Percentiles rank a stretch among this genome's conserved stretches.
These are phyloP conservation scores for Zhuliangozyma parablackwelliae DNA, from an alignment of 1,139 yeast genomes.

Conservation along the genomic window DNA sequence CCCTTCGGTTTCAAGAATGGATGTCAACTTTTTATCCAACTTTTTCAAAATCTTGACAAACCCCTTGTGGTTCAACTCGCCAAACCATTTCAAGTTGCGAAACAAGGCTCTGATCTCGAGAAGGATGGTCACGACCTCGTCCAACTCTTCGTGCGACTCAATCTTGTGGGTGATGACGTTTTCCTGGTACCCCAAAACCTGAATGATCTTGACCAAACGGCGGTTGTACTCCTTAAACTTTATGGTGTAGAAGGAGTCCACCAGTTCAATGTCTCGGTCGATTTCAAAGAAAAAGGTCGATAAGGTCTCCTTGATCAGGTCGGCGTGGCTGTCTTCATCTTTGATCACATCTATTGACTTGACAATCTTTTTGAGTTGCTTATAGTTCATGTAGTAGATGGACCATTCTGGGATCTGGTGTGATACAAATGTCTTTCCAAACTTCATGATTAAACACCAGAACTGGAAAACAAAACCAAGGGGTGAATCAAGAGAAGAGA, in stretches of 20 bases:
- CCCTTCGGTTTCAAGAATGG: conserved; percentile 13
- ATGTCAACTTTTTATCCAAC: conserved; percentile 70
- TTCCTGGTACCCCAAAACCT: conserved; percentile 26
- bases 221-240: conserved; percentile 73
- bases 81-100: conserved; percentile 87
- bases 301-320: conserved; percentile 29
- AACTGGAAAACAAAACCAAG: too few relatives aligned
- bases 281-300: conserved; percentile 73
- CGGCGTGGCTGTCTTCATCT: conserved; percentile 16
- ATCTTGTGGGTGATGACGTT: conserved; percentile 26
- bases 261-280: conserved; percentile 78
- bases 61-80: conserved; percentile 89
- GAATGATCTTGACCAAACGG: conserved; percentile 50
- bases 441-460: conserved; percentile 52
- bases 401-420: conserved; percentile 95
- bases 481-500: too few relatives aligned
- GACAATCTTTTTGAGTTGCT: conserved; percentile 75
- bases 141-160: conserved; percentile 59
- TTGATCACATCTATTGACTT: conserved; percentile 41
- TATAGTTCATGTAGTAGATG: conserved; percentile 79
- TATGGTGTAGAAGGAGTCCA: conserved; percentile 70
- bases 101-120: conserved; percentile 75
- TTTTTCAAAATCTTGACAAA: conserved; percentile 86
- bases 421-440: conserved; percentile 72
- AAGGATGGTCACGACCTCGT: conserved; percentile 71